Evolutionary conservation across 257 asterid species (phyloP).

Genomic region (Mentha longifolia): DNA sequence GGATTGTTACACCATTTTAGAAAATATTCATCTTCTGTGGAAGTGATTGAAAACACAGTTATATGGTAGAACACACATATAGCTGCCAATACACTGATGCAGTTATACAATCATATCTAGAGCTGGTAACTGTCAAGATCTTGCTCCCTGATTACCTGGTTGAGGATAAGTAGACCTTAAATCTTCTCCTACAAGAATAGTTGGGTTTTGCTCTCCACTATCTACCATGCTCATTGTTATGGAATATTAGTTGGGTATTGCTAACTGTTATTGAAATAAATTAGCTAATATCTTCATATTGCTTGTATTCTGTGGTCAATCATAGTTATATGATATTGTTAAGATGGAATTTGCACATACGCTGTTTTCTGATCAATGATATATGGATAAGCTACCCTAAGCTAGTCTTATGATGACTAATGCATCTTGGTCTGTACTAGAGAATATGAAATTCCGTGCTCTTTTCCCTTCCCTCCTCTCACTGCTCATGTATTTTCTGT

Average conservation of each 20-base stretch:
- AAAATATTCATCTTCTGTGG: neutral
- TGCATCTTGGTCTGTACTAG: slow-evolving; percentile 5
- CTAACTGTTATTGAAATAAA: neutral
- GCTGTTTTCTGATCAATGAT: neutral
- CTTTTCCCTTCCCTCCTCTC: neutral
- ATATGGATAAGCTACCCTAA: neutral
- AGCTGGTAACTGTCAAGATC: neutral
- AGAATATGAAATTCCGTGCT: slow-evolving; percentile 5
- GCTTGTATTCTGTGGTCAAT: slow-evolving; percentile 14
- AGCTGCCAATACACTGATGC: neutral
- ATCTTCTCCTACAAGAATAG: neutral
- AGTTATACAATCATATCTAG: neutral
- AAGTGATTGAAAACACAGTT: neutral
- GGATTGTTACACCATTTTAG: neutral
- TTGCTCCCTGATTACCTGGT: neutral
- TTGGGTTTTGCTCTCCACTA: neutral
- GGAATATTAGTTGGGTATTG: neutral
- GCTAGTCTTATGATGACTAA: slow-evolving; percentile 1
- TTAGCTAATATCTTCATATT: slow-evolving; percentile 1
- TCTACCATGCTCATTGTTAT: neutral
- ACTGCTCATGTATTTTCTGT: neutral
- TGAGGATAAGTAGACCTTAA: neutral
- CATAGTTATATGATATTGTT: neutral
- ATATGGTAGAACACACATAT: neutral
- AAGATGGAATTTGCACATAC: neutral